Base-by-base conservation (phyloP, 2,329 filamentous ascomycete genomes). In the Fusarium protoensiforme region DNA sequence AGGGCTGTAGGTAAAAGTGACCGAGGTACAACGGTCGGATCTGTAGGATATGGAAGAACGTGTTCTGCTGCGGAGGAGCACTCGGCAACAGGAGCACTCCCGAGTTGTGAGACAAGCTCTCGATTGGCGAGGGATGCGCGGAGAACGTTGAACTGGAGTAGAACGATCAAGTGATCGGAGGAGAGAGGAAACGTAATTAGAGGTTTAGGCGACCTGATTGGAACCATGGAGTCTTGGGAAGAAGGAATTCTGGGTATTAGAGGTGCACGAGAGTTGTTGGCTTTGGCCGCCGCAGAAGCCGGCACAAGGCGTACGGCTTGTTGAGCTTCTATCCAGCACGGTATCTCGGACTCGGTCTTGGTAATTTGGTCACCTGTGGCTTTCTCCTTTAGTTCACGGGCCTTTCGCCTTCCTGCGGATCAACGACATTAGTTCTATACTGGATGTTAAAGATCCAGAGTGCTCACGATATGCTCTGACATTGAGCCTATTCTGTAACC, bases 71-170 rank as follows among this genome's bases (percentile, higher is more conserved):
- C 62, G 10, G 22, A 24, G 7, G 24, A 31, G n/a, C 62, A 64
- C n/a, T 64, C 62, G 2, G 61, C 53, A 22, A 33, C n/a, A 14
- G 54, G n/a, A 1, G 59, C 14, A 27, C 54, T 60, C 7, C 39
- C 54, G 7, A 64, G 39, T 22, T 35, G 22, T 3, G 54, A 33
- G n/a, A 64, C 41, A 4, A 64, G 35, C 10, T 59, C 33, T 5
- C 53, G 54, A 13, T 64, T 60, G 5, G 39, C 62, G n/a, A 60
- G 54, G 10, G 18, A 33, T 24, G 27, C 53, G 4, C 62, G 62
- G 18, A 64, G 41, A 13, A 60, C 62, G 14, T 64, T 64, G 33
- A 39, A 64, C 7, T 64, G 62, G 3, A 64, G 62, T 2, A 64
- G 33, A 13, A 60, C 58, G 2, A 64, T 60, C 16, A 64, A 10